phyloP scores from a whole-genome alignment of 1,139 yeast genomes.

The Zygotorulaspora mrakii region DNA sequence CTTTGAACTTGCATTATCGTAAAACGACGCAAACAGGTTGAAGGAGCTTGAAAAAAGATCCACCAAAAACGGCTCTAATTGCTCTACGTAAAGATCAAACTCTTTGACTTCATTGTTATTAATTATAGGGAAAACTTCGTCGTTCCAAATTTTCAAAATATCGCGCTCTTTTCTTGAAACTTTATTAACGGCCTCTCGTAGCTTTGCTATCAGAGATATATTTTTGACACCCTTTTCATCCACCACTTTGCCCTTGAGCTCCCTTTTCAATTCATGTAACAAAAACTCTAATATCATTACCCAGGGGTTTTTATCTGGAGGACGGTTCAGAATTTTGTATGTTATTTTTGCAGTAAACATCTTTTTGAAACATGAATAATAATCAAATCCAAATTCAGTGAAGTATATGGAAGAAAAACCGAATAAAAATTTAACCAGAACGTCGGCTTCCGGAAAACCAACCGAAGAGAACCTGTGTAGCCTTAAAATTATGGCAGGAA shows the following conservation, averaged over 20 bases:
- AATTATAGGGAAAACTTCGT: slow-evolving; percentile 20
- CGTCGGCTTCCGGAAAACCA: slow-evolving; percentile 14
- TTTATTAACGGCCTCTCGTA: slow-evolving; percentile 12
- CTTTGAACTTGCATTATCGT: slow-evolving; percentile 25
- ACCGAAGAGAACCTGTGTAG: slow-evolving; percentile 18
- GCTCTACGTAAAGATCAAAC: slow-evolving; percentile 19
- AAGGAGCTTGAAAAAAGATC: slow-evolving; percentile 17
- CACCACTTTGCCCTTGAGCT: slow-evolving; percentile 8
- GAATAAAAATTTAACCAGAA: slow-evolving; percentile 25
- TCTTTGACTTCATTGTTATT: slow-evolving; percentile 12
- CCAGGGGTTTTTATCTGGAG: slow-evolving; percentile 28
- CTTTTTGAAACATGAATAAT: slow-evolving; percentile 31
- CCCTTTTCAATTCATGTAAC: slow-evolving; percentile 20
- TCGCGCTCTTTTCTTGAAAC: slow-evolving; percentile 13
- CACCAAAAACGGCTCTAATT: slow-evolving; percentile 13
- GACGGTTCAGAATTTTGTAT: slow-evolving; percentile 28
- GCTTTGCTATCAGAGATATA: slow-evolving; percentile 10
- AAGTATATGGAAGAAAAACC: slow-evolving; percentile 30
- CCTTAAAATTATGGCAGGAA: slow-evolving; percentile 30
- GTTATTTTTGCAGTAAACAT: slow-evolving; percentile 32
- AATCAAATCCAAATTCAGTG: slow-evolving; percentile 31
- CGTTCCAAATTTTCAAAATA: slow-evolving; percentile 21
- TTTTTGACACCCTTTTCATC: slow-evolving; percentile 11
- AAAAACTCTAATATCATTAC: slow-evolving; percentile 27
- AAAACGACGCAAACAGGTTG: slow-evolving; percentile 30